Evolutionary conservation across 306 rosid species (phyloP).

Genomic region (Benincasa hispida): DNA sequence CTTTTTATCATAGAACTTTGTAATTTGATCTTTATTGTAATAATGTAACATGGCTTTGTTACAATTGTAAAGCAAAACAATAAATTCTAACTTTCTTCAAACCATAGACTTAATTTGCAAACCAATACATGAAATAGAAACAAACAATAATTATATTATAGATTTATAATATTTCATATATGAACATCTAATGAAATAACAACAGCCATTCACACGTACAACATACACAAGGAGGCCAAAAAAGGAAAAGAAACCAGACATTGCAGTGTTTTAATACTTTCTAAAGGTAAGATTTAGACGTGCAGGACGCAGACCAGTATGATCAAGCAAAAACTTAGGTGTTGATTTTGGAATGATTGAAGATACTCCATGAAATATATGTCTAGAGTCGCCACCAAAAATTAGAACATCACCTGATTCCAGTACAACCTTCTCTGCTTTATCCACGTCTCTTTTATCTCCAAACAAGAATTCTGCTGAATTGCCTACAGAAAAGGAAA

Average conservation of each 20-base stretch:
- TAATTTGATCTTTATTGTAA: no score
- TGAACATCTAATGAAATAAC: not conserved
- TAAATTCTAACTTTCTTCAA: no score
- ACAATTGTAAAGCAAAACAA: no score
- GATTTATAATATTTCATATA: not conserved
- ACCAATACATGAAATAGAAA: not conserved
- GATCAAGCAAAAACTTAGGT: slow-evolving; percentile 25
- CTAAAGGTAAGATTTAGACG: slow-evolving; percentile 68
- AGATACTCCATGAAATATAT: slow-evolving; percentile 54
- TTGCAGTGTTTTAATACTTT: slow-evolving; percentile 10
- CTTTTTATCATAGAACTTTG: no score
- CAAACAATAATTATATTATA: not conserved
- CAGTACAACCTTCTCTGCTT: slow-evolving; percentile 32
- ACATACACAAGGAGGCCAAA: not conserved
- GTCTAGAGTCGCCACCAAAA: slow-evolving; percentile 59
- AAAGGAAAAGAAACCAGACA: not conserved
- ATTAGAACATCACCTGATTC: slow-evolving; percentile 65
- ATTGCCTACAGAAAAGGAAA: slow-evolving; percentile 59
- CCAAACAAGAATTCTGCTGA: slow-evolving; percentile 67
- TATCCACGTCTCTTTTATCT: slow-evolving; percentile 26
- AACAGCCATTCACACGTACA: not conserved
- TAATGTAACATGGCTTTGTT: no score
- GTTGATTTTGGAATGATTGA: slow-evolving; percentile 42
- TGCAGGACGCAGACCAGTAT: slow-evolving; percentile 34
- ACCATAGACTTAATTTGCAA: no score